A percentile compares a stretch with the other conserved stretches of the same genome.
Evolutionary conservation across 2,329 filamentous ascomycete genomes (phyloP).

Genomic region (Didymella arachidicola): DNA sequence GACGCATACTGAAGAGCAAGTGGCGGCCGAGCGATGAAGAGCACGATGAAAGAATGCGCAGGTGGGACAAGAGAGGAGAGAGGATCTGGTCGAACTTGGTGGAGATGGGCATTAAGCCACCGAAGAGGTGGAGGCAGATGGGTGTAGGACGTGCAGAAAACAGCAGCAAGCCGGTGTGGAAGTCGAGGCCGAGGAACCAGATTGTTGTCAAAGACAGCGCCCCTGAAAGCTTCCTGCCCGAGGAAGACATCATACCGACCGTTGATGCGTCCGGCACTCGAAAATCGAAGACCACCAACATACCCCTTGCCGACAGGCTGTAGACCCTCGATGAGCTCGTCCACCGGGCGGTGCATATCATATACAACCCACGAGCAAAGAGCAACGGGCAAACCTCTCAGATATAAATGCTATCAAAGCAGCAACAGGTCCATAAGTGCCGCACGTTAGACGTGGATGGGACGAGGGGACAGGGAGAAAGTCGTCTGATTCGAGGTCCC

Average conservation of each 20-base stretch:
- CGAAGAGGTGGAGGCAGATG: slow-evolving; percentile 60
- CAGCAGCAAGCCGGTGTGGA: slow-evolving; percentile 46
- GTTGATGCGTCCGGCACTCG: slow-evolving; percentile 32
- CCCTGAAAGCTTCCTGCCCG: slow-evolving; percentile 23
- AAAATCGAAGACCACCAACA: slow-evolving; percentile 2
- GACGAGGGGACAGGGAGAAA: not conserved
- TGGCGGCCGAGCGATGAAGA: slow-evolving; percentile 68
- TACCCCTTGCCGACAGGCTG: slow-evolving; percentile 23
- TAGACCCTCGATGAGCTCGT: not conserved
- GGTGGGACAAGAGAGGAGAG: slow-evolving; percentile 60
- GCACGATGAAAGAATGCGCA: slow-evolving; percentile 51
- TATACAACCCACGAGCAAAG: too few species aligned
- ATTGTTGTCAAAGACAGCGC: slow-evolving; percentile 41
- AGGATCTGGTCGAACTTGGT: slow-evolving; percentile 59
- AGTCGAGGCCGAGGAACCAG: slow-evolving; percentile 38
- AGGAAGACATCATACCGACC: slow-evolving; percentile 44
- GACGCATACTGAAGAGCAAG: slow-evolving; percentile 82
- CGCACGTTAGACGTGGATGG: not conserved
- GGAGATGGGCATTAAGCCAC: slow-evolving; percentile 63
- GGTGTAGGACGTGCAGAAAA: slow-evolving; percentile 48
- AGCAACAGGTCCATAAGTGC: not conserved
- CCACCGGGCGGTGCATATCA: not conserved
- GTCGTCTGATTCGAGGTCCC: not conserved
- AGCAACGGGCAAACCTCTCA: not conserved
- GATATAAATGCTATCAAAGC: not conserved